A percentile compares a stretch with the other conserved stretches of the same genome.
Conservation (phyloP, 805 yeast species). For the Danielozyma ontarioensis region DNA sequence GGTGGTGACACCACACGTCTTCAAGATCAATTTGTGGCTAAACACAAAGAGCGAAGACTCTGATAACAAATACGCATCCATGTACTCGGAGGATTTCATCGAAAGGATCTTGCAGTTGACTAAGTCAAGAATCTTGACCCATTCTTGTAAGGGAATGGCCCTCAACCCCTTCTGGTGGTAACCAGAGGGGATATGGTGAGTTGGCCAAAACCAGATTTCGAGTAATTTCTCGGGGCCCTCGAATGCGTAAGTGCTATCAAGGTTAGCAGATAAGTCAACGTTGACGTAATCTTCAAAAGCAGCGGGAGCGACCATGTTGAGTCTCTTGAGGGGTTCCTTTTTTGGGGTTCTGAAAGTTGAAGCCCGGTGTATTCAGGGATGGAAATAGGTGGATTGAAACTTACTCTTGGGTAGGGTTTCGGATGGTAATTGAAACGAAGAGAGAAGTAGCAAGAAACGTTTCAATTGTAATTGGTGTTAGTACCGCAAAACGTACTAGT, state of each 20-base stretch:
- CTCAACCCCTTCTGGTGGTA: constrained; percentile 48
- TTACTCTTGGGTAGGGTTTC: constrained; percentile 27
- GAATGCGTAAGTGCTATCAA: constrained; percentile 88
- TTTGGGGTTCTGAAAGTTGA: not conserved
- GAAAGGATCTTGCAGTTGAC: constrained; percentile 90
- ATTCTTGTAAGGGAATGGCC: constrained; percentile 55
- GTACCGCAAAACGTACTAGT: not conserved
- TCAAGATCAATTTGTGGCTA: constrained; percentile 76
- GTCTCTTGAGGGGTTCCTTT: constrained; percentile 2
- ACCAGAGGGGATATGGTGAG: constrained; percentile 32
- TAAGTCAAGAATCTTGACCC: constrained; percentile 70
- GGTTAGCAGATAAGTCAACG: constrained; percentile 68
- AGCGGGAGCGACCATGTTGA: constrained; percentile 39
- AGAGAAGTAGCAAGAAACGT: constrained; percentile 49
- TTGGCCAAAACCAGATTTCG: constrained; percentile 80
- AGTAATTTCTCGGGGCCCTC: constrained; percentile 96
- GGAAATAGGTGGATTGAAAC: constrained; percentile 31
- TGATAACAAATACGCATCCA: constrained; percentile 82
- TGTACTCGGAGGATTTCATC: constrained; percentile 54
- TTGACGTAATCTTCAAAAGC: constrained; percentile 54
- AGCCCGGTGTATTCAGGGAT: not conserved
- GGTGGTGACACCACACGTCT: constrained; percentile 96
- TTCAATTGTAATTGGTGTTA: constrained; percentile 18
- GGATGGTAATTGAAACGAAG: constrained; percentile 31
- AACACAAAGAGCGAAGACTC: constrained; percentile 90